phyloP scores from a whole-genome alignment of 2,329 filamentous ascomycete genomes.

The Exophiala oligosperma region DNA sequence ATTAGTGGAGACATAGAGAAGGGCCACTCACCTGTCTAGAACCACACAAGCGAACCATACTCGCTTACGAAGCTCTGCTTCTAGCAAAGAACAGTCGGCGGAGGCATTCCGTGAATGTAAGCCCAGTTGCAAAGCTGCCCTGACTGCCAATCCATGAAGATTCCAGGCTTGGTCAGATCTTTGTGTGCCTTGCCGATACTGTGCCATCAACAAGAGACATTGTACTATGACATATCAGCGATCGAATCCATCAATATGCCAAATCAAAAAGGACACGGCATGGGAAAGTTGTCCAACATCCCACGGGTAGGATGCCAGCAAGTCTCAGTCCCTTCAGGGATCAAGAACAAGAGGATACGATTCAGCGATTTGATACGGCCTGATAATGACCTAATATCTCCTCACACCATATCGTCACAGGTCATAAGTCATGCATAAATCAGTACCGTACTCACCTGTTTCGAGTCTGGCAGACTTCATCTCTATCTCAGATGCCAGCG shows the following conservation, averaged over 20 bases:
- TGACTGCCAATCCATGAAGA: slow-evolving; percentile 21
- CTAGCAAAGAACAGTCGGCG: slow-evolving; percentile 8
- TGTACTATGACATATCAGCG: slow-evolving; percentile 9
- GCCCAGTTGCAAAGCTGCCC: slow-evolving; percentile 21
- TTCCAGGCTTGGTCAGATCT: slow-evolving; percentile 24
- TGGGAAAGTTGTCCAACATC: neutral
- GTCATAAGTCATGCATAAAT: neutral
- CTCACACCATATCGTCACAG: too few species aligned
- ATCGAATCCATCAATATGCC: neutral
- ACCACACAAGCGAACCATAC: slow-evolving; percentile 25
- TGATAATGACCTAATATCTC: too few species aligned
- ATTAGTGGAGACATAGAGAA: neutral
- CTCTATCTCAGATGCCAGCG: slow-evolving; percentile 20
- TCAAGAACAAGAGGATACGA: neutral
- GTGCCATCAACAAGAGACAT: slow-evolving; percentile 24
- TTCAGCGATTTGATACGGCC: neutral
- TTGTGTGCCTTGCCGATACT: slow-evolving; percentile 23
- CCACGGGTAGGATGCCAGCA: neutral
- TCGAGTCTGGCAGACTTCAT: slow-evolving; percentile 23
- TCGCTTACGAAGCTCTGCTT: slow-evolving; percentile 21
- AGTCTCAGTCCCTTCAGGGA: neutral
- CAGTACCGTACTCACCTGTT: slow-evolving; percentile 9
- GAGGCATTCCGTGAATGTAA: slow-evolving; percentile 17
- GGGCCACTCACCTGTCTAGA: slow-evolving; percentile 16
- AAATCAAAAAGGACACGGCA: neutral